Base-by-base conservation (phyloP, 495 filamentous ascomycete species). In the Penicillium paxilli region DNA sequence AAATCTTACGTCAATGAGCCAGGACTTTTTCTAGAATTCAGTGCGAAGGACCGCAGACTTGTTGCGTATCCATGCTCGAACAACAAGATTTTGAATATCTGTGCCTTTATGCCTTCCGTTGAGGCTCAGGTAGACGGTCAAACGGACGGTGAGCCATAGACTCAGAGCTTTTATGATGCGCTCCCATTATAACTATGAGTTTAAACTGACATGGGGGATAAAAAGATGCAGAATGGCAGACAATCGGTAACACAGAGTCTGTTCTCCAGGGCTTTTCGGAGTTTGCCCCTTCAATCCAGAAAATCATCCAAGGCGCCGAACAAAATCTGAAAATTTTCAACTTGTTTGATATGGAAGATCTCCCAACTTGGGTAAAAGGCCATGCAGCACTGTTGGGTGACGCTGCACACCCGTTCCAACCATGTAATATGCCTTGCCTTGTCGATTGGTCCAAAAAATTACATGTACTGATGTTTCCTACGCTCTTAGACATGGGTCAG, bases 401-500 rank as follows among this genome's bases (percentile, higher is more conserved):
- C 70, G 76, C 83, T 1, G 83, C 81, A 24, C 83, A 87, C 66
- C 83, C 82, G 7, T 85, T 86, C 52, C 66, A 76, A 30, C 81
- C 82, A 37, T 66, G 64, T 67, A 47, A 51, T 22, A 21, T 14
- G n/a, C 20, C 20, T 14, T 20, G 23, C 40, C n/a, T n/a, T n/a
- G n/a, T n/a, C n/a, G n/a, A n/a, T n/a, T n/a, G n/a, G n/a, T n/a
- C n/a, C n/a, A n/a, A n/a, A n/a, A n/a, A n/a, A n/a, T n/a, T n/a
- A n/a, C n/a, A n/a, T n/a, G n/a, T n/a, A n/a, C n/a, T n/a, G n/a
- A 20, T 38, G 1, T 22, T 23, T 22, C 40, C 23, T 22, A 8
- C 5, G 3, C n/a, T 37, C 33, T 11, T 9, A 68, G 65, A 78
- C 47, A 75, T 80, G 58, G 81, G 79, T 0, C 81, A 86, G 57